phyloP scores from a whole-genome alignment of 2,329 filamentous ascomycete species.

The Ascochyta fabae region DNA sequence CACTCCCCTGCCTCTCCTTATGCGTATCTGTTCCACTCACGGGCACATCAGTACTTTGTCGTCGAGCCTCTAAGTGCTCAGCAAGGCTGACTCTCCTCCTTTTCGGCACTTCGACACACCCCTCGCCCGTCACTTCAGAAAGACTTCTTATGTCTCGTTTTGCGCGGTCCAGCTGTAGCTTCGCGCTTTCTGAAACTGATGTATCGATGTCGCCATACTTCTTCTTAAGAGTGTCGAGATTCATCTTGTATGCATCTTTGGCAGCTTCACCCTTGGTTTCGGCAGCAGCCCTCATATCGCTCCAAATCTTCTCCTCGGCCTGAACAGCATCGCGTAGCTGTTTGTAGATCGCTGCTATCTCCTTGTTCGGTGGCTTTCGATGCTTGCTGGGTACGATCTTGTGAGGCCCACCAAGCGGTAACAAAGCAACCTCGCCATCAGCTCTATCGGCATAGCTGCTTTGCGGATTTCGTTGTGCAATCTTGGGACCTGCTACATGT shows the following conservation, averaged over 20 bases:
- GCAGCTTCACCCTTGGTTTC: background rate
- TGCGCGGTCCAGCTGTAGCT: background rate
- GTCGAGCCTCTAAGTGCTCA: background rate
- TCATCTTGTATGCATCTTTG: background rate
- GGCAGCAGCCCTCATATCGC: background rate
- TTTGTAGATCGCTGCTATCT: background rate
- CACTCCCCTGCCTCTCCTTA: background rate
- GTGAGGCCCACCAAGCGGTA: conserved; percentile 18
- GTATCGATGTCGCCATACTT: conserved; percentile 5
- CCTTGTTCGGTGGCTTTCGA: background rate
- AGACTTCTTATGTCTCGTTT: background rate
- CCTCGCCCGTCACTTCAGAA: background rate
- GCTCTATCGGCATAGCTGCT: background rate
- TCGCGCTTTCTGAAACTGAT: background rate
- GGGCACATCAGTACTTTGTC: background rate
- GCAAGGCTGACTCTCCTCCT: background rate
- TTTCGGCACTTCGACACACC: background rate
- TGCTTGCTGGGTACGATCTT: background rate
- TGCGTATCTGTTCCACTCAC: background rate
- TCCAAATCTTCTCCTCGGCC: conserved; percentile 6
- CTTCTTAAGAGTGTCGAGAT: background rate
- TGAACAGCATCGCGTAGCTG: conserved; percentile 19
- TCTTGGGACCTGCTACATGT: conserved; percentile 23
- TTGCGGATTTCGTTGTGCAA: background rate
- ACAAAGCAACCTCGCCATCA: conserved; percentile 7